Conservation (phyloP, 371 early-diverging fungal genomes). For the Lichtheimia corymbifera region DNA sequence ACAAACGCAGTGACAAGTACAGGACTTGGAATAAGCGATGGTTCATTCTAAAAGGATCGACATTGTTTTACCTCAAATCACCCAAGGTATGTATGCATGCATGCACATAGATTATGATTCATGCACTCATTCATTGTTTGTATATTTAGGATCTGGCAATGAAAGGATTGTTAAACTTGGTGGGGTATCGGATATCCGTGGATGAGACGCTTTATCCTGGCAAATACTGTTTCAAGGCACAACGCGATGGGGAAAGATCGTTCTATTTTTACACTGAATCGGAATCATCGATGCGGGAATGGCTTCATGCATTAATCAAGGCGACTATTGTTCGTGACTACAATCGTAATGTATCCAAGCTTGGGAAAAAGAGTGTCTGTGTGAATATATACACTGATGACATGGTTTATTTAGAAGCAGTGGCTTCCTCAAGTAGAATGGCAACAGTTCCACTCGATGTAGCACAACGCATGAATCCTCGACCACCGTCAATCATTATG, state of each 20-base stretch:
- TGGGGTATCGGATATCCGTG: conserved; percentile 51
- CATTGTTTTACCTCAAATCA: conserved; percentile 64
- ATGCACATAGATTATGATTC: too few species aligned
- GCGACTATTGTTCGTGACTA: conserved; percentile 66
- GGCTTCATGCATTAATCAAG: conserved; percentile 72
- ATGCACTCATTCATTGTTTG: background rate
- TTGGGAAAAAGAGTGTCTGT: background rate
- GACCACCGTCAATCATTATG: conserved; percentile 60
- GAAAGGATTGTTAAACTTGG: conserved; percentile 58
- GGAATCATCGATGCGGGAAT: conserved; percentile 52
- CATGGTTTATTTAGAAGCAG: conserved; percentile 45
- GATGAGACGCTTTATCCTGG: conserved; percentile 66
- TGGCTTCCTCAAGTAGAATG: conserved; percentile 66
- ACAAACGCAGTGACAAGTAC: conserved; percentile 67
- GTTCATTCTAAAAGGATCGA: conserved; percentile 64
- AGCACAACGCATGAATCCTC: conserved; percentile 62
- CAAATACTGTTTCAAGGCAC: conserved; percentile 70
- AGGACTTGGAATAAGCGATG: conserved; percentile 68
- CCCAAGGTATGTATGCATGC: conserved; percentile 33
- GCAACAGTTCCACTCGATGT: conserved; percentile 62
- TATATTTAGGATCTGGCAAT: conserved; percentile 42
- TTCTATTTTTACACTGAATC: conserved; percentile 69
- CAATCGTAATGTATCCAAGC: conserved; percentile 32
- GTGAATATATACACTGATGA: background rate
- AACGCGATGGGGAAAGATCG: conserved; percentile 60